These are phyloP conservation scores for Penicillium sp. DNA, from an alignment of 2,329 filamentous ascomycete genomes.

Conservation along the genomic window DNA sequence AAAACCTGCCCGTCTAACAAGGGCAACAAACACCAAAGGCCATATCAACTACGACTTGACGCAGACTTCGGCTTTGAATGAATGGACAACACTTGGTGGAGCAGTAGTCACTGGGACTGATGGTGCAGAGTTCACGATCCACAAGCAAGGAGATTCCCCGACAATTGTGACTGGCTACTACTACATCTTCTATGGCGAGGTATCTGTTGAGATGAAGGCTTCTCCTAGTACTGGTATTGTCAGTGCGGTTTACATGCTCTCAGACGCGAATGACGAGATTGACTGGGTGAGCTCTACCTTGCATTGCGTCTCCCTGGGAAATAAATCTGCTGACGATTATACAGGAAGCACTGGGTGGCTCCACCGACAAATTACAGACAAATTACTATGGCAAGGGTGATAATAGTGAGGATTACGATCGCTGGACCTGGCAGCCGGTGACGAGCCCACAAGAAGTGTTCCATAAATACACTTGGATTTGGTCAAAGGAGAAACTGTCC, in stretches of 20 bases:
- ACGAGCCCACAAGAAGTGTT: neutral
- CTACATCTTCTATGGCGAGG: neutral
- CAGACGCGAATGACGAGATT: neutral
- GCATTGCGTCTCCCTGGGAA: too few relatives aligned
- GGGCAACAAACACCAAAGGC: neutral
- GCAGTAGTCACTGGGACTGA: neutral
- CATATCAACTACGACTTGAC: neutral
- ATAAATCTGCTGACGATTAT: neutral
- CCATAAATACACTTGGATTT: neutral
- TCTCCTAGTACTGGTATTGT: neutral
- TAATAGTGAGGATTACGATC: neutral
- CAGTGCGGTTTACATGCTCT: neutral
- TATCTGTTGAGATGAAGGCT: conserved; percentile 1
- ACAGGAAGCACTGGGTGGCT: neutral
- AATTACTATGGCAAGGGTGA: neutral
- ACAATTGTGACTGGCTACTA: neutral
- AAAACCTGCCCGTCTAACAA: neutral
- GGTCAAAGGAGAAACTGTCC: neutral
- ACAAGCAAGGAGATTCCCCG: neutral
- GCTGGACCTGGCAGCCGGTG: neutral
- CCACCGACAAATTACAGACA: neutral
- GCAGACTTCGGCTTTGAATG: neutral
- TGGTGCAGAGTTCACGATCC: neutral
- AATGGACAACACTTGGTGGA: neutral
- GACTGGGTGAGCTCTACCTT: neutral